phyloP scores from a whole-genome alignment of 306 rosid species.

The Lupinus albus region DNA sequence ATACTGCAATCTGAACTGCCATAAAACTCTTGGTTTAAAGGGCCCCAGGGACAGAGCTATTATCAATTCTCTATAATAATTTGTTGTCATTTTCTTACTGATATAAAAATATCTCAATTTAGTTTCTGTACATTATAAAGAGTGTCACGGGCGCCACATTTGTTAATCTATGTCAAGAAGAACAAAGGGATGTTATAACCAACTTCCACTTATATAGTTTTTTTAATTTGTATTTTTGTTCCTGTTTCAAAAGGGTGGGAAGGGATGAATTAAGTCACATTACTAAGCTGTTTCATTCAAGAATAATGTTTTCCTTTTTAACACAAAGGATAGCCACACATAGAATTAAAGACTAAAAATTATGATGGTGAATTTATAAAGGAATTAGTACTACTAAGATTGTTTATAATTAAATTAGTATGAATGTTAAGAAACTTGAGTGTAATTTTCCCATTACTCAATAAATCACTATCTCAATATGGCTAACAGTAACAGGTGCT shows the following conservation, averaged over 20 bases:
- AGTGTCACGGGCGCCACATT: slow-evolving; percentile 42
- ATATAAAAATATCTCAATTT: neutral
- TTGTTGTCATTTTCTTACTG: neutral
- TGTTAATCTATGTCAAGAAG: slow-evolving; percentile 19
- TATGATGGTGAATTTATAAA: too few relatives aligned
- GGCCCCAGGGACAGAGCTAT: too few relatives aligned
- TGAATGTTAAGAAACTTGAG: neutral
- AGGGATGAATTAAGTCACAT: neutral
- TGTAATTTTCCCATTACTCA: neutral
- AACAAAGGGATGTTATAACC: slow-evolving; percentile 17
- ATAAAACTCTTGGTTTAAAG: neutral
- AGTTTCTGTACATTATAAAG: neutral
- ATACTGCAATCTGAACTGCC: slow-evolving; percentile 2
- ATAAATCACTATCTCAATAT: slow-evolving; percentile 22
- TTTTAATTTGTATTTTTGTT: neutral
- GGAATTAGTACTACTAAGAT: too few relatives aligned
- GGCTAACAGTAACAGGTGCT: slow-evolving; percentile 39
- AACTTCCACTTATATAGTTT: slow-evolving; percentile 19
- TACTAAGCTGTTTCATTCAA: neutral
- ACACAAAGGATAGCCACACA: too few relatives aligned
- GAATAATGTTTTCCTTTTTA: too few relatives aligned
- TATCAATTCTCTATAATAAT: too few relatives aligned
- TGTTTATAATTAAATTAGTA: neutral
- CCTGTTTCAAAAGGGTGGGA: neutral
- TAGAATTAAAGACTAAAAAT: too few relatives aligned